Percentiles rank a stretch among this genome's conserved stretches.
phyloP scores from a whole-genome alignment of 2,329 filamentous ascomycete genomes.

The Calonectria leucothoes region DNA sequence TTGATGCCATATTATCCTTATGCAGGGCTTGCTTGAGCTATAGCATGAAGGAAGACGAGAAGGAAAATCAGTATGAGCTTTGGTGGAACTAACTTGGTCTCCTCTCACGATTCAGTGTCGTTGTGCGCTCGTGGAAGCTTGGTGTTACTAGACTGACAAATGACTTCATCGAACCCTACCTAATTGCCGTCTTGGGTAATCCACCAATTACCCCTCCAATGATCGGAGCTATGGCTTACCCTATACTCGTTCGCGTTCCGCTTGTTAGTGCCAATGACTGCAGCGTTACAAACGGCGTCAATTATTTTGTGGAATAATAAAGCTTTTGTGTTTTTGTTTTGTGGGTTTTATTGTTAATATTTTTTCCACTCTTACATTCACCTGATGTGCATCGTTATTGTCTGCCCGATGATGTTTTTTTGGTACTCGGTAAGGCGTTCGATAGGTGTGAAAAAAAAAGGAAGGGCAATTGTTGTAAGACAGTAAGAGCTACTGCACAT shows the following conservation, averaged over 20 bases:
- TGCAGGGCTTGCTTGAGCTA: background rate
- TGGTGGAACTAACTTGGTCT: background rate
- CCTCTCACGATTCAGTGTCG: background rate
- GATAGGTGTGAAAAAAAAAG: background rate
- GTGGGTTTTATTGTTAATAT: too few species aligned
- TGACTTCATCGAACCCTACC: constrained; percentile 42
- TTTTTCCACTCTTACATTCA: too few species aligned
- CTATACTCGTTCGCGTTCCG: constrained; percentile 5
- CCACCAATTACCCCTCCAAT: constrained; percentile 17
- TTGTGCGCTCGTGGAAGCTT: constrained; percentile 24
- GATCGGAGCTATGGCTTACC: constrained; percentile 21
- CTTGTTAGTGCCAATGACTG: background rate
- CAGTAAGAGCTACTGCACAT: background rate
- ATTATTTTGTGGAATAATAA: background rate
- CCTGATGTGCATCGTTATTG: too few species aligned
- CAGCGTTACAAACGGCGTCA: too few species aligned
- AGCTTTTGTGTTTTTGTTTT: too few species aligned
- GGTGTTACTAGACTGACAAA: constrained; percentile 19
- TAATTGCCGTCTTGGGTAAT: constrained; percentile 31
- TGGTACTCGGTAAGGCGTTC: too few species aligned
- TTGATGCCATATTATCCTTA: background rate
- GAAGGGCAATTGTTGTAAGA: too few species aligned
- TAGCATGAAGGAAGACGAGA: background rate
- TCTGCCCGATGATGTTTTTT: too few species aligned
- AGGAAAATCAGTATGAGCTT: background rate